Base-by-base conservation (phyloP, 2,329 filamentous ascomycete species). In the Didymella sp. region DNA sequence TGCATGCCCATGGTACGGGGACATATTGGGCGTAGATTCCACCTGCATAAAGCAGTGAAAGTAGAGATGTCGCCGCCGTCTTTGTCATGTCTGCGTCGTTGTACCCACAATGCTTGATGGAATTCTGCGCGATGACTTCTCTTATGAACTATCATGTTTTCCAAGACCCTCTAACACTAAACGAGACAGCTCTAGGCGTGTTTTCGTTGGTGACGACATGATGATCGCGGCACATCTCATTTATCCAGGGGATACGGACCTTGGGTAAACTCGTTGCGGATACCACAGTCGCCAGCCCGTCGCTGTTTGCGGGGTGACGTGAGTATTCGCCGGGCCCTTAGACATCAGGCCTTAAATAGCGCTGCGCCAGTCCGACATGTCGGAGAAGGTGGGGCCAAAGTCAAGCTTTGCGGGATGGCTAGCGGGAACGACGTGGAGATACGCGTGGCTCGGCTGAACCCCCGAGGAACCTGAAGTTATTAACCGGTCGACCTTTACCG, bases 341-440 rank as follows among this genome's bases (percentile, higher is more conserved):
- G 30, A 21, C 12, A 11, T 24, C 7, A 35, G 21, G 4, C 24
- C 9, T 6, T 24, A 17, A 5, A 38, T 38, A 38, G 35, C n/a
- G 35, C n/a, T 17, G 21, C 21, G 21, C 21, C 25, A 24, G 13
- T n/a, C 22, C 38, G 25, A 42, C n/a, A n/a, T 15, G 38, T 22
- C 19, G 38, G 22, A 24, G 6, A n/a, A 17, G 3, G 38, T 24
- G 38, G 38, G 38, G 38, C 38, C 17, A 24, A 17, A n/a, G 40
- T 43, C 13, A 43, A 43, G 40, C 40, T 43, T 43, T 43, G 40
- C 24, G 40, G 40, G 40, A 28, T n/a, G 40, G 17, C 17, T 28
- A 43, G 40, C 40, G 40, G 24, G 24, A 15, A 43, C 17, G 40
- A 11, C 24, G 12, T 43, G 40, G 40, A 43, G 21, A 27, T 43